Base-by-base conservation (phyloP, 192 early-diverging fungal genomes). In the Phlyctochytrium planicorne region DNA sequence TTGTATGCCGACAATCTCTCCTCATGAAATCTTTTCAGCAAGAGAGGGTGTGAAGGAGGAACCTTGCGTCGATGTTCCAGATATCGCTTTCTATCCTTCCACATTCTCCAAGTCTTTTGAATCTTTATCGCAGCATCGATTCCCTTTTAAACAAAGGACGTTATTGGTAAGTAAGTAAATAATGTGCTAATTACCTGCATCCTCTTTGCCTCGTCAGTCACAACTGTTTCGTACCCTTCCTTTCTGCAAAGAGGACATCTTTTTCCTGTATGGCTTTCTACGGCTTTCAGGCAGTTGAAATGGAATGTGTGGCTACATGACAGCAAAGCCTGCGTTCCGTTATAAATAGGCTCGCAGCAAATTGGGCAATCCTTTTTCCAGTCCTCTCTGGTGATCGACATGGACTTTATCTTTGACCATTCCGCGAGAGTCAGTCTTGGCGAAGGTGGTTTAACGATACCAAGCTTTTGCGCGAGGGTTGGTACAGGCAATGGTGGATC, bases 291-390 rank as follows among this genome's bases (percentile, higher is more conserved):
- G 55, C 55, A 57, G 25, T 12, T 6, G 10, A 25, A 4, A 27
- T 57, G 55, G 27, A 57, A 57, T 6, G 25, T 57, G 25, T 57
- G 55, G 20, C 20, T 57, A 29, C 55, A 57, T 14, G 55, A 57
- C 6, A 57, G 55, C 10, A 57, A 27, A 29, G 27, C 27, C 25
- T 57, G 55, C 25, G 10, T 6, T 47, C 20, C 20, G 10, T 20
- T 47, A 20, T 20, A 47, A 14, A 47, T 47, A 6, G 40, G 40
- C 20, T 47, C 40, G 40, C 40, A 47, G 40, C 40, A 47, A 20
- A 47, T 47, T 47, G 40, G 40, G 40, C 40, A 47, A 20, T 47
- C 40, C 40, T 47, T 47, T 20, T 47, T 47, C 40, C 40, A 47
- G 20, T 47, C 40, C 20, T 20, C 40, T 47, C 40, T 47, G 6